Evolutionary conservation across 768 basidiomycete genomes (phyloP).

Genomic region (Podaxis sp.): DNA sequence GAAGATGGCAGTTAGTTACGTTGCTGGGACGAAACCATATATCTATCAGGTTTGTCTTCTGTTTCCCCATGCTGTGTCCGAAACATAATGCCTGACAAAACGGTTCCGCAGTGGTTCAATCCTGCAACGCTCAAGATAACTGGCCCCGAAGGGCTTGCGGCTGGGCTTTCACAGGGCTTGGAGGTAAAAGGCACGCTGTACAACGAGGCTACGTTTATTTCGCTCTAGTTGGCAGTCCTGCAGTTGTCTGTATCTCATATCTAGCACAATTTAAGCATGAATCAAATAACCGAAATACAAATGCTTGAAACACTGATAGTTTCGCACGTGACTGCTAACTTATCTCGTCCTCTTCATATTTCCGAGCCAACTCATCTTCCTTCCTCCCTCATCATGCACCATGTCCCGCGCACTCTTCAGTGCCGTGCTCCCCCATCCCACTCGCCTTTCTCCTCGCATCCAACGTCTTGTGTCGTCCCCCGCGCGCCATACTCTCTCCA

Average conservation of each 20-base stretch:
- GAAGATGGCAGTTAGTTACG: constrained; percentile 90
- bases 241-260: neutral
- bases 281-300: neutral
- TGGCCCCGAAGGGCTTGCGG: constrained; percentile 35
- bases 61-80: constrained; percentile 6
- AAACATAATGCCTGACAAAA: constrained; percentile 15
- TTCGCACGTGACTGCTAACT: constrained; percentile 2
- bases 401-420: constrained; percentile 4
- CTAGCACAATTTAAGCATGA: neutral
- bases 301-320: neutral
- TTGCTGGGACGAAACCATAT: constrained; percentile 89
- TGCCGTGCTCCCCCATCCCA: neutral
- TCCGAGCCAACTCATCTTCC: neutral
- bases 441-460: neutral
- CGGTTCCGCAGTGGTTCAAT: constrained; percentile 40
- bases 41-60: constrained; percentile 76
- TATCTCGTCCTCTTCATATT: neutral
- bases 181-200: constrained; percentile 71
- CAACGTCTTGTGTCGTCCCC: neutral
- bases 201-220: constrained; percentile 91
- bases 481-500: neutral
- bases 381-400: constrained; percentile 7
- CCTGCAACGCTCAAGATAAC: constrained; percentile 38
- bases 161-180: constrained; percentile 35
- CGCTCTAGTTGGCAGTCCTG: constrained; percentile 25